These are phyloP conservation scores for Torulaspora franciscae DNA, from an alignment of 805 yeast species.

Conservation along the genomic window DNA sequence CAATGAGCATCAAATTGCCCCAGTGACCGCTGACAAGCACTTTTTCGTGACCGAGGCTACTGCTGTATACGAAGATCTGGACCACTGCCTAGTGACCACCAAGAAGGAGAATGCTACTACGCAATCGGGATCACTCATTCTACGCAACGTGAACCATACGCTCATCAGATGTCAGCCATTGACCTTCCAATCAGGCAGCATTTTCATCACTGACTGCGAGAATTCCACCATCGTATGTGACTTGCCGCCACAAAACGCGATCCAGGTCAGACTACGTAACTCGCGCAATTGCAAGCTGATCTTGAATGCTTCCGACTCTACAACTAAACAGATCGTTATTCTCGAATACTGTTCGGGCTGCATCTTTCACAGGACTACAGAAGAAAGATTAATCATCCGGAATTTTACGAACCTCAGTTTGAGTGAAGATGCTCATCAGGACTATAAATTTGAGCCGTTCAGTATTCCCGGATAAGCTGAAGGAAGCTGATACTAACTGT, in stretches of 20 bases:
- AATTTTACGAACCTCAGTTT: slow-evolving; percentile 23
- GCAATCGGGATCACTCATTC: slow-evolving; percentile 19
- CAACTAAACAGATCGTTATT: slow-evolving; percentile 21
- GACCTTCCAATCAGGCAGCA: slow-evolving; percentile 26
- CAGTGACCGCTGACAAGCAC: not conserved
- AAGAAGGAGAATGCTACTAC: not conserved
- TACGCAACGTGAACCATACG: slow-evolving; percentile 15
- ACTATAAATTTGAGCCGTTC: slow-evolving; percentile 9
- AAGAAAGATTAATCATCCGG: slow-evolving; percentile 17
- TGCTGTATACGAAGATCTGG: slow-evolving; percentile 14
- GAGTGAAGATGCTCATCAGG: not conserved
- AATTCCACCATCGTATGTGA: slow-evolving; percentile 15
- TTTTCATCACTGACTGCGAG: slow-evolving; percentile 20
- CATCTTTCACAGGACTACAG: slow-evolving; percentile 18
- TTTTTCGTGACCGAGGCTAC: slow-evolving; percentile 3
- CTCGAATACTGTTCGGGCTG: slow-evolving; percentile 27
- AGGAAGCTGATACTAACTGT: too few species aligned
- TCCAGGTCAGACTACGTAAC: slow-evolving; percentile 28
- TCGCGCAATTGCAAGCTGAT: slow-evolving; percentile 22
- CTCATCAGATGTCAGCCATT: slow-evolving; percentile 14
- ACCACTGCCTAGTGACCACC: slow-evolving; percentile 13
- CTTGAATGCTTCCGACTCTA: slow-evolving; percentile 8
- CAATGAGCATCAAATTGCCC: not conserved
- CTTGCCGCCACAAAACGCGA: slow-evolving; percentile 13
- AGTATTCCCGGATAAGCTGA: not conserved